Evolutionary conservation across 345 rosid species (phyloP).

Genomic region (Euphorbia pulcherrima): DNA sequence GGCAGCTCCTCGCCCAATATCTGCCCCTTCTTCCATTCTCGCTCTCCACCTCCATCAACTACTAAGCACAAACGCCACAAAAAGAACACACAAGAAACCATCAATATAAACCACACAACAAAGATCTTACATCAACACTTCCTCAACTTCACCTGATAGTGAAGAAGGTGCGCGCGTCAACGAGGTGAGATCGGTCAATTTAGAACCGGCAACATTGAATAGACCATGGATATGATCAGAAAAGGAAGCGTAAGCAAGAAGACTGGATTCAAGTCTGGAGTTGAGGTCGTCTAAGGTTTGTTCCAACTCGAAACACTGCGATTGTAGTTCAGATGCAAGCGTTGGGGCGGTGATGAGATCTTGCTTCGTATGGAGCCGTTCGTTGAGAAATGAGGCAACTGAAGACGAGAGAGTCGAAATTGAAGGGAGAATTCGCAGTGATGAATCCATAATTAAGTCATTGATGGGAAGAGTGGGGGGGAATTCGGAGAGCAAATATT

Average conservation of each 20-base stretch:
- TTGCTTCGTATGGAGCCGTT: conserved; percentile 35
- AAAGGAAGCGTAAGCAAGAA: conserved; percentile 57
- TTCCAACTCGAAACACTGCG: conserved; percentile 59
- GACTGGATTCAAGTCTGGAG: conserved; percentile 47
- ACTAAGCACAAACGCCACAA: neutral
- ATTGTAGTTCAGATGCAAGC: conserved; percentile 51
- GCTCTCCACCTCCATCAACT: conserved; percentile 41
- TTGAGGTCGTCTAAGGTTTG: conserved; percentile 45
- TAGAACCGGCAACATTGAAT: conserved; percentile 33
- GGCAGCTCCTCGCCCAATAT: conserved; percentile 73
- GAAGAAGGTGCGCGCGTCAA: conserved; percentile 32
- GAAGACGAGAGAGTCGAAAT: conserved; percentile 43
- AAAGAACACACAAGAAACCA: neutral
- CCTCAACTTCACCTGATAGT: conserved; percentile 37
- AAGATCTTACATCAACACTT: neutral
- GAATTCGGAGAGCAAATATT: neutral
- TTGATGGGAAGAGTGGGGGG: conserved; percentile 17
- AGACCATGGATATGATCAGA: conserved; percentile 50
- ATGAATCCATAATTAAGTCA: conserved; percentile 40
- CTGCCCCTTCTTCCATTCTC: conserved; percentile 24
- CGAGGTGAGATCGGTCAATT: conserved; percentile 54
- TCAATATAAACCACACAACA: neutral
- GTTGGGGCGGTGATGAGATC: conserved; percentile 45
- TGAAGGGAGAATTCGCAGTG: conserved; percentile 48
- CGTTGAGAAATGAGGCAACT: conserved; percentile 49